Conservation (phyloP, 495 filamentous ascomycete species). For the Poronia punctata region DNA sequence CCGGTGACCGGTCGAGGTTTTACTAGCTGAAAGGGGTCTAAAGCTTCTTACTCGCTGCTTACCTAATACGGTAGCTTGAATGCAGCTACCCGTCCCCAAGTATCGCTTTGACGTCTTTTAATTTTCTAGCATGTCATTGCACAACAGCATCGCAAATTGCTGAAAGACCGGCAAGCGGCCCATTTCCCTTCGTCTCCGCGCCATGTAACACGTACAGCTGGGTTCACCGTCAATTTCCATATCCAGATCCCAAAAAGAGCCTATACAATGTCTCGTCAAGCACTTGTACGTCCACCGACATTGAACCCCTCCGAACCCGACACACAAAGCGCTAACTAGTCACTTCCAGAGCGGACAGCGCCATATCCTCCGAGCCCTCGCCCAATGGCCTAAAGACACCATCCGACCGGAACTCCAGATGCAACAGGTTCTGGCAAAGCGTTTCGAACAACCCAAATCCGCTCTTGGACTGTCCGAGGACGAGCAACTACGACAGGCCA, state of each 20-base stretch:
- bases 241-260: neutral
- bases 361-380: conserved; percentile 60
- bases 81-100: too few relatives aligned
- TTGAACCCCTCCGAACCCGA: neutral
- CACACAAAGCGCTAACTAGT: conserved; percentile 12
- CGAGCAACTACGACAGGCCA: conserved; percentile 48
- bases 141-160: too few relatives aligned
- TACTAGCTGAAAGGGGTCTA: too few relatives aligned
- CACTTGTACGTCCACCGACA: conserved; percentile 18
- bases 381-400: conserved; percentile 69
- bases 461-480: conserved; percentile 19
- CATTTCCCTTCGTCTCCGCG: too few relatives aligned
- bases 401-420: conserved; percentile 75
- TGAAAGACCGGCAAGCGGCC: too few relatives aligned
- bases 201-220: too few relatives aligned
- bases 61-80: too few relatives aligned
- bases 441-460: conserved; percentile 41
- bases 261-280: conserved; percentile 22
- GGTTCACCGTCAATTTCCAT: neutral
- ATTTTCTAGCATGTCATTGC: too few relatives aligned
- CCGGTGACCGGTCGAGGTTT: too few relatives aligned
- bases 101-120: too few relatives aligned
- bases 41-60: too few relatives aligned
- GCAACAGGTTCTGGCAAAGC: conserved; percentile 58
- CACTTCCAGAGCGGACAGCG: conserved; percentile 32